phyloP scores from a whole-genome alignment of 495 filamentous ascomycete genomes.

The Penicillium chermesinum region DNA sequence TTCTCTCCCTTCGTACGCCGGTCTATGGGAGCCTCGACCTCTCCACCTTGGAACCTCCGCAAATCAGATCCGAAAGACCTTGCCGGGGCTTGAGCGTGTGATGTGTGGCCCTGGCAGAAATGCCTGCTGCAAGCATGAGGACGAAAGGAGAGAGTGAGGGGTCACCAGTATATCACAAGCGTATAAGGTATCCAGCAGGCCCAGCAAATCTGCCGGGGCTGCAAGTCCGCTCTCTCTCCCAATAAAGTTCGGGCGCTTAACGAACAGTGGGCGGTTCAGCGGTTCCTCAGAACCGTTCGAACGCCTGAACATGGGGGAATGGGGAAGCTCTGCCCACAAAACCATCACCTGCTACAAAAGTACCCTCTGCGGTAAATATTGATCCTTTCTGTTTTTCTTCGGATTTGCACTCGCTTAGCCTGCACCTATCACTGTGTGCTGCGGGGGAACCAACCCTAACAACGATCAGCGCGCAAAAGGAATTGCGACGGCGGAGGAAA shows the following conservation, averaged over 20 bases:
- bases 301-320: too few relatives aligned
- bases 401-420: neutral
- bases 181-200: too few relatives aligned
- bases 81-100: neutral
- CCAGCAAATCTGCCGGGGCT: too few relatives aligned
- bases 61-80: slow-evolving; percentile 17
- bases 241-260: neutral
- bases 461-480: neutral
- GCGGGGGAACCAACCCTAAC: neutral
- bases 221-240: too few relatives aligned
- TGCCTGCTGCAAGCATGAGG: too few relatives aligned
- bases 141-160: too few relatives aligned
- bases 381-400: too few relatives aligned
- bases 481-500: neutral
- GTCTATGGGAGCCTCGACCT: slow-evolving; percentile 34
- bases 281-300: too few relatives aligned
- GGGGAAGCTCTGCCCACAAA: too few relatives aligned
- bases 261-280: neutral
- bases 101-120: neutral
- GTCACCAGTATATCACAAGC: too few relatives aligned
- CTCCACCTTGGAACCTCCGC: slow-evolving; percentile 11
- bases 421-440: neutral
- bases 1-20: slow-evolving; percentile 5
- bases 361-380: too few relatives aligned
- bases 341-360: too few relatives aligned